Evolutionary conservation across 164 flowering plant species (phyloP), one percentile per base, ranked within the genome.

Genomic region (Magnolia changhungtana): DNA sequence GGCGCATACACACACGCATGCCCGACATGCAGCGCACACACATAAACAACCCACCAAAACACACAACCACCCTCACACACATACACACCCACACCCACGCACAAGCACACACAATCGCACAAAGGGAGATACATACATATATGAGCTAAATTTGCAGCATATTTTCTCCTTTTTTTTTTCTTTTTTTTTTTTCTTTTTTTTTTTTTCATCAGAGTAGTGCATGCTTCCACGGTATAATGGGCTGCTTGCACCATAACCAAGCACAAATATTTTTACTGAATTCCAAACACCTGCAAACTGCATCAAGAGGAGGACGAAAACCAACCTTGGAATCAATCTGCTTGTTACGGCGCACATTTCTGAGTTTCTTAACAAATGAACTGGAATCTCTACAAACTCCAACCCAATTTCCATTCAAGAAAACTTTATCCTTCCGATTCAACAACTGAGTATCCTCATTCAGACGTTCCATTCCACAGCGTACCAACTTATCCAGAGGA

Each of bases 321-420:
- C 63, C 6, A 72, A 96, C 99, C 99, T 92, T 93, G 55, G 78
- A 81, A 24, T 90, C 87, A 67, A 93, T 55, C 51, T 84, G 81
- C 76, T 85, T 87, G 45, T 80, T 78, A 61, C 93, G 95, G 4
- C 98, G 90, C 83, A 79, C 87, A 13, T 78, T 85, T 81, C 90
- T 89, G 11, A 96, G 80, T 71, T 87, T 85, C n/a, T 72, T 75
- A 37, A 88, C 95, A 83, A 96, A 88, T 51, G 85, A 82, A 70
- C 69, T 21, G 21, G 97, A 86, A 84, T 92, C 88, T 10, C 75
- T 74, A 78, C 92, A 90, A 27, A 90, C 78, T 58, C 99, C 99
- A 83, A 96, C 86, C 98, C 97, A 94, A 1, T 89, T 91, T 4
- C 99, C 99, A 85, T 96, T 87, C 24, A 96, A 75, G 79, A 96